Percentiles rank a stretch among this genome's conserved stretches.
These are phyloP conservation scores for Friedmanniomyces endolithicus DNA, from an alignment of 495 filamentous ascomycete species.

Conservation along the genomic window DNA sequence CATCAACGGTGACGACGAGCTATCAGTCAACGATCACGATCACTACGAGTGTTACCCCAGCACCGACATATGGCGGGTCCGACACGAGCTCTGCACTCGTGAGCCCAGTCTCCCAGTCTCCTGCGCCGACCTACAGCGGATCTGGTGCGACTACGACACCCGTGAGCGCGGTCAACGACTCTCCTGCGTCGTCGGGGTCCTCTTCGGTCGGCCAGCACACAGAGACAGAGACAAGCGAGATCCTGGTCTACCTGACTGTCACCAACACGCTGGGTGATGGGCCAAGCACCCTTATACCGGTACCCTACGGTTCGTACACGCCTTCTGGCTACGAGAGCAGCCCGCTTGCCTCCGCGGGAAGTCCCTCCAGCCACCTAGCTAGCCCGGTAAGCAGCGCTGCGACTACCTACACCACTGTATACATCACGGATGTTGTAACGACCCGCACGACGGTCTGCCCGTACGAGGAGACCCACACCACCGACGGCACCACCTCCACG, in stretches of 20 bases:
- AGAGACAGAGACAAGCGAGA: background rate
- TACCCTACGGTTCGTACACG: background rate
- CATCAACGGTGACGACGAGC: background rate
- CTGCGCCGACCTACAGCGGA: background rate
- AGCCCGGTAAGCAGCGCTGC: background rate
- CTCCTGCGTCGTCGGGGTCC: background rate
- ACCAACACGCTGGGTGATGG: background rate
- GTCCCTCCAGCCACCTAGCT: background rate
- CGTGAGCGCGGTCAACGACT: background rate
- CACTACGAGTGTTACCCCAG: background rate
- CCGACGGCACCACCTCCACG: background rate
- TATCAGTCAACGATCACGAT: background rate
- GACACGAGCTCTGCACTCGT: background rate
- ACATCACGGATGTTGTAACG: background rate
- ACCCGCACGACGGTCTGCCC: conserved; percentile 3
- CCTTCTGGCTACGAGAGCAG: background rate
- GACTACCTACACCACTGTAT: background rate
- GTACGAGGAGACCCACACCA: background rate
- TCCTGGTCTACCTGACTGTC: background rate
- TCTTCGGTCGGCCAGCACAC: background rate
- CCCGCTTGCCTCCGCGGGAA: background rate
- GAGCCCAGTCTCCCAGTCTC: background rate
- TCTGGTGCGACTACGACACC: background rate
- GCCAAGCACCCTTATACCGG: background rate
- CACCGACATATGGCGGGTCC: background rate